phyloP scores from a whole-genome alignment of 1,139 yeast genomes.

The Schizosaccharomyces versatilis region DNA sequence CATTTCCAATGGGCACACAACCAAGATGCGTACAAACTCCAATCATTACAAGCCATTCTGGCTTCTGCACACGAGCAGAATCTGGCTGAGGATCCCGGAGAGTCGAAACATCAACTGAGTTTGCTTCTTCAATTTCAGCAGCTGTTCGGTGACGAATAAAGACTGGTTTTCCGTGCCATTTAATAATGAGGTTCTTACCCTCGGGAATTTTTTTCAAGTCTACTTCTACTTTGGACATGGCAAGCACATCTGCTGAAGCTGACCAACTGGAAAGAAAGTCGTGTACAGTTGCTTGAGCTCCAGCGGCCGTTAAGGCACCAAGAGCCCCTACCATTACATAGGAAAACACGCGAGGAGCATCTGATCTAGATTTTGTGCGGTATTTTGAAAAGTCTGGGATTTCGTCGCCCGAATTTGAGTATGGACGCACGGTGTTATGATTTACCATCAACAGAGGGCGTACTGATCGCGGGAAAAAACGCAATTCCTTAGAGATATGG shows the following conservation, averaged over 20 bases:
- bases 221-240: slow-evolving; percentile 98
- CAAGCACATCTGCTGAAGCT: slow-evolving; percentile 96
- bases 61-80: slow-evolving; percentile 81
- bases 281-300: slow-evolving; percentile 82
- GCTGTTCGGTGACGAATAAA: slow-evolving; percentile 97
- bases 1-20: slow-evolving; percentile 99
- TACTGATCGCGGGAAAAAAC: no score
- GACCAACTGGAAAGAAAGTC: slow-evolving; percentile 82
- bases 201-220: slow-evolving; percentile 84
- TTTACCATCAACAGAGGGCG: no score
- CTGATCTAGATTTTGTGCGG: slow-evolving; percentile 14
- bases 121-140: slow-evolving; percentile 86
- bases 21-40: slow-evolving; percentile 95
- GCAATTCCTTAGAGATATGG: no score
- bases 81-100: slow-evolving; percentile 92
- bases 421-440: no score
- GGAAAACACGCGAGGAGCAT: slow-evolving; percentile 63
- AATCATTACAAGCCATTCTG: slow-evolving; percentile 96
- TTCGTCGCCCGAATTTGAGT: background rate
- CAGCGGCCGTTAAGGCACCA: slow-evolving; percentile 85
- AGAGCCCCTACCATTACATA: slow-evolving; percentile 96
- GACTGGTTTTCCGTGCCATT: slow-evolving; percentile 99
- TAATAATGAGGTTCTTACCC: slow-evolving; percentile 93
- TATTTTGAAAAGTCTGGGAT: slow-evolving; percentile 11
- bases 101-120: slow-evolving; percentile 43